Percentiles rank a stretch among this genome's conserved stretches.
Conservation (phyloP, 768 basidiomycete genomes). For the Auriscalpium microsporum region DNA sequence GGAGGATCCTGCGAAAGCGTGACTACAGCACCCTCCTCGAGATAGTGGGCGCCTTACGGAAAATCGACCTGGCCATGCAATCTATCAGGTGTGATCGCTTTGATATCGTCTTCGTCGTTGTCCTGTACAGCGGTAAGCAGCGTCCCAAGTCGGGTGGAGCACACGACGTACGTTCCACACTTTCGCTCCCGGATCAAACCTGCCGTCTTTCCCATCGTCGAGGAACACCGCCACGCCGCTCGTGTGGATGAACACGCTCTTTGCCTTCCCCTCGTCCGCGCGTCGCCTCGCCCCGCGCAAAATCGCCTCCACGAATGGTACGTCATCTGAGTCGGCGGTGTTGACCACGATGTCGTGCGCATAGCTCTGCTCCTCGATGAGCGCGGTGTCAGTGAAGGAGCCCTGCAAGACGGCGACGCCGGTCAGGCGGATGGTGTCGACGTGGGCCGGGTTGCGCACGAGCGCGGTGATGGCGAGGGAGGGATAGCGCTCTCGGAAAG, state of each 20-base stretch:
- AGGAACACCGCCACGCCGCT: slow-evolving; percentile 5
- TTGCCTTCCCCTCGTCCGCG: not conserved
- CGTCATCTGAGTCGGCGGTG: slow-evolving; percentile 1
- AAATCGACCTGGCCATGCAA: slow-evolving; percentile 2
- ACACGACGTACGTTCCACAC: slow-evolving; percentile 5
- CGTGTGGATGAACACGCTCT: slow-evolving; percentile 2
- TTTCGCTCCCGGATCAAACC: not conserved
- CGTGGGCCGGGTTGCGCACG: slow-evolving; percentile 2
- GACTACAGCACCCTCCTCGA: not conserved
- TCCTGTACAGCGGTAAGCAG: not conserved
- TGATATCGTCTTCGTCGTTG: slow-evolving; percentile 6
- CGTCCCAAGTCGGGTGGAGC: not conserved
- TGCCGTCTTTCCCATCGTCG: slow-evolving; percentile 3
- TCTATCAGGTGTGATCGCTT: slow-evolving; percentile 1
- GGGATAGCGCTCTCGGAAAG: not conserved
- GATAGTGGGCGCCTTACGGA: not conserved
- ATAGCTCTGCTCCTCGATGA: slow-evolving; percentile 1
- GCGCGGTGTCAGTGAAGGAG: not conserved
- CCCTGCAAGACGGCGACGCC: slow-evolving; percentile 3
- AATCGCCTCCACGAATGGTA: slow-evolving; percentile 2
- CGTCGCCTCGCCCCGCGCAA: slow-evolving; percentile 5
- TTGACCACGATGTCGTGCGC: slow-evolving; percentile 2
- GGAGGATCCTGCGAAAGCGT: not conserved
- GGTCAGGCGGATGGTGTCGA: not conserved
- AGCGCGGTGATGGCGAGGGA: slow-evolving; percentile 5